Percentiles rank a stretch among this genome's conserved stretches.
Conservation (phyloP, 73 alveolate species). For the Paramecium octaurelia region DNA sequence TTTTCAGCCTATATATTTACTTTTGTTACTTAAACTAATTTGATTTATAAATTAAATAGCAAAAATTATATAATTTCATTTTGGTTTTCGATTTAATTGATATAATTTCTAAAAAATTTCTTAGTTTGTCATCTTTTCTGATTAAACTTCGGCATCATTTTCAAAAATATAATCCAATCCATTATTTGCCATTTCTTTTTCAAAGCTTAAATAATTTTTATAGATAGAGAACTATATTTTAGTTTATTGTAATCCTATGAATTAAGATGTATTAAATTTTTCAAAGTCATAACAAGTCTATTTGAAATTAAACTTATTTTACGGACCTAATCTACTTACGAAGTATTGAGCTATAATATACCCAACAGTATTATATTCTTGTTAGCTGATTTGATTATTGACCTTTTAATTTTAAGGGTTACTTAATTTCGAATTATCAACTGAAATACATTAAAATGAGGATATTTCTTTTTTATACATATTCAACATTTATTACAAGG, state of each 20-base stretch:
- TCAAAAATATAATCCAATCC: background rate
- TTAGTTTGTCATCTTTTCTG: background rate
- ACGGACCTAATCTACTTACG: constrained; percentile 26
- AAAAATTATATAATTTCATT: background rate
- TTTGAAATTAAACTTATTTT: background rate
- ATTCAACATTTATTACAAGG: background rate
- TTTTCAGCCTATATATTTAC: no score
- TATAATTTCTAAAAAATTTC: background rate
- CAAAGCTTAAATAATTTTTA: background rate
- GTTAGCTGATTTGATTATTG: background rate
- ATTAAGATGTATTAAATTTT: background rate
- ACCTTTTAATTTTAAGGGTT: background rate
- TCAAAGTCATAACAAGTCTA: background rate
- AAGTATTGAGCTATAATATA: constrained; percentile 5
- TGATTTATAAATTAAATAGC: background rate
- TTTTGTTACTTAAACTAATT: no score
- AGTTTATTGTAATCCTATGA: background rate
- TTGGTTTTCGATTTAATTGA: background rate
- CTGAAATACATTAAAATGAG: background rate
- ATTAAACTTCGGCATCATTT: background rate
- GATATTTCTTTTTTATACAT: background rate
- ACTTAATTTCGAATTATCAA: background rate
- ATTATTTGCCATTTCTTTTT: background rate
- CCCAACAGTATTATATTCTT: background rate
- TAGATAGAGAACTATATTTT: background rate